Conservation (phyloP, 352 stramenopile species). For the Pythium guiyangense region DNA sequence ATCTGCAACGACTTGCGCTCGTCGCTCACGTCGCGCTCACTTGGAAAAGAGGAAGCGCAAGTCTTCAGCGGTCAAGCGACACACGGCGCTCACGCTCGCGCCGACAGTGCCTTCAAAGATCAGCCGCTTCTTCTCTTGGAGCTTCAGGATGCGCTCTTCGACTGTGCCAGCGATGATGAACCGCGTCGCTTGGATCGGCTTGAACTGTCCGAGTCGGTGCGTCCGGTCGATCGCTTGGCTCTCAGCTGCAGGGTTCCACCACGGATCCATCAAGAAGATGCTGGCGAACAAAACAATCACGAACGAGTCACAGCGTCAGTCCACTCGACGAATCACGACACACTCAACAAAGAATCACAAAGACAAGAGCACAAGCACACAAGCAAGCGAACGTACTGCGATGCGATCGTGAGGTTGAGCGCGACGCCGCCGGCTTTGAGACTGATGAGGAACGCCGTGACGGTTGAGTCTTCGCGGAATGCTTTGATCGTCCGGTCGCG, state of each 20-base stretch:
- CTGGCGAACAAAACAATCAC: conserved; percentile 26
- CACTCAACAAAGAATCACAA: background rate
- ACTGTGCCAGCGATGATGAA: conserved; percentile 98
- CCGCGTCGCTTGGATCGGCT: conserved; percentile 94
- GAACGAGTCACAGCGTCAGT: too few relatives aligned
- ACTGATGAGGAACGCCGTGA: conserved; percentile 97
- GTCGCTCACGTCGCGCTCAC: conserved; percentile 9
- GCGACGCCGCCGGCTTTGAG: conserved; percentile 98
- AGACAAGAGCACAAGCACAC: background rate
- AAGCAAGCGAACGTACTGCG: conserved; percentile 64
- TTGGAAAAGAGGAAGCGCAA: conserved; percentile 90
- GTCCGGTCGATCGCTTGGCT: conserved; percentile 96
- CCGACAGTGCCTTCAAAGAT: conserved; percentile 99
- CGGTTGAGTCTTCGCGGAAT: conserved; percentile 88
- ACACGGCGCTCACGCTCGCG: conserved; percentile 83
- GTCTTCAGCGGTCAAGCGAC: conserved; percentile 92
- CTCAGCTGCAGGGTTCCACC: conserved; percentile 97
- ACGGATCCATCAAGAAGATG: conserved; percentile 97
- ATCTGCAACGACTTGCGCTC: background rate
- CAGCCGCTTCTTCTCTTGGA: conserved; percentile 92
- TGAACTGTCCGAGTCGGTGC: conserved; percentile 97
- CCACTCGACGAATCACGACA: background rate
- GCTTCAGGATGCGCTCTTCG: conserved; percentile 97
- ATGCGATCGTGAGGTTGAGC: conserved; percentile 97
- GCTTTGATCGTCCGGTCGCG: conserved; percentile 75